Evolutionary conservation across 169 alveolate species (phyloP), one percentile per base, ranked within the genome.

Genomic region (Plasmodium vinckei): DNA sequence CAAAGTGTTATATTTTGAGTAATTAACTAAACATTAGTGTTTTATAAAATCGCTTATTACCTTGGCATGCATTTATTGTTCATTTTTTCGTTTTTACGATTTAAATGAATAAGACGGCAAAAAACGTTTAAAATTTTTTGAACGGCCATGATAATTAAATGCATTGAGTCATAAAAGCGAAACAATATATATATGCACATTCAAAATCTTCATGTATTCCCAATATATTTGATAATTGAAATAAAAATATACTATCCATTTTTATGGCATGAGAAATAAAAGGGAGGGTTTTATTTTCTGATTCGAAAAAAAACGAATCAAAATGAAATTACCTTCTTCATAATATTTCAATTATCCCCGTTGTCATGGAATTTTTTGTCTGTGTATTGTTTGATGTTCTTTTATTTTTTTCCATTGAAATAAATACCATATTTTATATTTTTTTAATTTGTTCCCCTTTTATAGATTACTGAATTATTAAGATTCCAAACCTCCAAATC

Each of bases 401-500:
- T 33, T 3, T 33, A 33, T 33, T 33, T 33, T 33, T 33, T 33
- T 3, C 42, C 42, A 33, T 33, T 33, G 42, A 7, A 33, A 33
- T 33, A 33, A 33, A 33, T 33, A 33, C 42, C 9, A 10, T 72
- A 17, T 25, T 60, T 17, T 6, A 60, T 10, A 49, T 39, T 53
- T 23, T 49, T 56, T 44, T 51, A 23, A 9, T 51, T 51, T 9
- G 4, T 69, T 21, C 39, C 42, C 17, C n/a, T 6, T 33, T 12
- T 33, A 13, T 44, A 95, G 98, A 92, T 96, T 89, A 98, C 99
- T 27, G 99, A 98, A 92, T 94, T 99, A 91, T 95, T 99, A 61
- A 97, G 99, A 87, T 99, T 94, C 96, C 99, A 98, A 93, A 96
- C 99, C 51, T 94, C 99, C 92, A 99, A 98, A 97, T 94, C 98